Percentiles rank a stretch among this genome's conserved stretches.
phyloP scores from a whole-genome alignment of 1,139 yeast genomes.

The Yamadazyma mexicana region DNA sequence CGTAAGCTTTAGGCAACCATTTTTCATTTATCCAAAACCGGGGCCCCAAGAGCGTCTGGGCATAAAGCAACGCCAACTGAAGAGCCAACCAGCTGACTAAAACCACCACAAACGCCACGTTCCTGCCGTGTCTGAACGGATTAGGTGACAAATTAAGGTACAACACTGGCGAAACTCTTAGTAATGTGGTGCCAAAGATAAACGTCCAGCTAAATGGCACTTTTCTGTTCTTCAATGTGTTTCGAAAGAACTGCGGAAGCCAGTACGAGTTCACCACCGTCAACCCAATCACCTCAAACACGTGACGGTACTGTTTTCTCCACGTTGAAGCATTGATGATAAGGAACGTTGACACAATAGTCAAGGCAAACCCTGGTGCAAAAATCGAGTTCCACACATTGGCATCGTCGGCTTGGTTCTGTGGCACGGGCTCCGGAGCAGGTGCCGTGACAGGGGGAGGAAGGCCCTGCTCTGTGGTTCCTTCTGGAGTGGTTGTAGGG shows the following conservation, averaged over 20 bases:
- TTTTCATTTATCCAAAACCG: conserved; percentile 80
- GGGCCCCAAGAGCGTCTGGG: conserved; percentile 72
- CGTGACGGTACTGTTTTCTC: conserved; percentile 56
- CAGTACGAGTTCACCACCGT: conserved; percentile 68
- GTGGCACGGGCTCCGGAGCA: background rate
- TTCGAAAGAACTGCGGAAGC: conserved; percentile 88
- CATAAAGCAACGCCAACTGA: conserved; percentile 55
- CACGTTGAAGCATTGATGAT: conserved; percentile 61
- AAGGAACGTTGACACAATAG: conserved; percentile 60
- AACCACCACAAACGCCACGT: conserved; percentile 46
- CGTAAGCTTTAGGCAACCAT: conserved; percentile 75
- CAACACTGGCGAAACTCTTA: conserved; percentile 63
- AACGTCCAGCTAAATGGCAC: conserved; percentile 70
- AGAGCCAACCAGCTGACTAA: conserved; percentile 53
- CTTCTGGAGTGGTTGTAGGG: conserved; percentile 6
- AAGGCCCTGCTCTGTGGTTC: conserved; percentile 8
- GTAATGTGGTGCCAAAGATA: conserved; percentile 61
- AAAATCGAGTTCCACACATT: conserved; percentile 53
- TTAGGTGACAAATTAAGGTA: conserved; percentile 54
- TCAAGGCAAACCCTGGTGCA: conserved; percentile 58
- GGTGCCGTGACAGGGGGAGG: conserved; percentile 13
- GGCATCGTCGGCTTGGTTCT: conserved; percentile 7
- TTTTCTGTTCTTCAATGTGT: conserved; percentile 71
- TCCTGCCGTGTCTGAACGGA: conserved; percentile 56
- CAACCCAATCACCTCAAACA: conserved; percentile 58